phyloP scores from a whole-genome alignment of 2,329 filamentous ascomycete genomes.

The Fusarium floridanum region DNA sequence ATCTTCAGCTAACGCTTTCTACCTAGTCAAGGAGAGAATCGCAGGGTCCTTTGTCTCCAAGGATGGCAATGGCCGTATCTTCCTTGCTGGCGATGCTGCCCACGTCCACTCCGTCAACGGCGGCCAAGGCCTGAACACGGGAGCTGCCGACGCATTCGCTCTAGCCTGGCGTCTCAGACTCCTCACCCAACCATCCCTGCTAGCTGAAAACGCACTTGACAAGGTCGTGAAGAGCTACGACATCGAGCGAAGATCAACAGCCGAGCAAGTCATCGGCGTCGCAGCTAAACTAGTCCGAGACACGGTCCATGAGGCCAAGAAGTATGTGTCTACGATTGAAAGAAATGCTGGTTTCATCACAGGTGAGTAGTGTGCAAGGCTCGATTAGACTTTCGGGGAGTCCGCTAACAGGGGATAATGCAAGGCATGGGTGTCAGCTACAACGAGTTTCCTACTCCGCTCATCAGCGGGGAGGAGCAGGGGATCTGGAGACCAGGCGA shows the following conservation, averaged over 20 bases:
- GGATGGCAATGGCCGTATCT: conserved; percentile 58
- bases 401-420: background rate
- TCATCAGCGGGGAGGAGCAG: conserved; percentile 9
- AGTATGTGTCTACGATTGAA: conserved; percentile 62
- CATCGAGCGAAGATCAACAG: conserved; percentile 57
- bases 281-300: conserved; percentile 61
- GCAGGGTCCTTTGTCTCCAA: conserved; percentile 55
- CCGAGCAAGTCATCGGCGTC: conserved; percentile 60
- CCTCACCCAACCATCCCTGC: conserved; percentile 43
- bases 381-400: background rate
- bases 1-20: background rate
- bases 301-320: conserved; percentile 57
- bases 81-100: conserved; percentile 68
- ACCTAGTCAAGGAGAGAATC: conserved; percentile 59
- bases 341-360: conserved; percentile 63
- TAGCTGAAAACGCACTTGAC: background rate
- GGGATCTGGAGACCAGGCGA: conserved; percentile 32
- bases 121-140: conserved; percentile 70
- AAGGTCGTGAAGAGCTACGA: conserved; percentile 59
- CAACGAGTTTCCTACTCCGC: conserved; percentile 19
- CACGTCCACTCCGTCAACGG: conserved; percentile 69
- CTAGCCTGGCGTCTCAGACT: conserved; percentile 64
- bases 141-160: conserved; percentile 68
- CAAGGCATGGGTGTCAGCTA: conserved; percentile 35
- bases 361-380: conserved; percentile 45